These are phyloP conservation scores for Plectosphaerella cucumerina DNA, from an alignment of 2,329 filamentous ascomycete genomes.

Conservation along the genomic window DNA sequence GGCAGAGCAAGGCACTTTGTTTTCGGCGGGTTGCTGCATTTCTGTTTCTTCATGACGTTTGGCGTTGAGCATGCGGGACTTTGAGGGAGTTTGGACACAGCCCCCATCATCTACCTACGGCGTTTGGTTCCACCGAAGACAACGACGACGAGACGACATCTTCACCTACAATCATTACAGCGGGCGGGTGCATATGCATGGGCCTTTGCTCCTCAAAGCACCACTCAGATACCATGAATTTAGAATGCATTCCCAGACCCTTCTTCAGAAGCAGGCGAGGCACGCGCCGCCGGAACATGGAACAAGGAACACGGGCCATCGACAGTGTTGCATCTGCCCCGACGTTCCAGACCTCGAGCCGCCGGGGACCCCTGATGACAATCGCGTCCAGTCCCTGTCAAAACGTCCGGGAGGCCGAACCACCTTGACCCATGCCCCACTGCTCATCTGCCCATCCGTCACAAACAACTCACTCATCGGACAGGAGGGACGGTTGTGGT, in stretches of 20 bases:
- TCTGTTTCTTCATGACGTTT: slow-evolving; percentile 2
- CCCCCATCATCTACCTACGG: not conserved
- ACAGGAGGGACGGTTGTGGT: too few relatives aligned
- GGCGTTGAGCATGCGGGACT: not conserved
- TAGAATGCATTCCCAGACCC: too few relatives aligned
- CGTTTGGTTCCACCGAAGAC: not conserved
- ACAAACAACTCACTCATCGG: too few relatives aligned
- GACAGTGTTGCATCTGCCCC: not conserved
- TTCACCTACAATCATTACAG: too few relatives aligned
- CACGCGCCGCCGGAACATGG: too few relatives aligned
- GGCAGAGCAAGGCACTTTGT: too few relatives aligned
- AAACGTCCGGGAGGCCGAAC: not conserved
- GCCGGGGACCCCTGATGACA: not conserved
- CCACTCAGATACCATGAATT: not conserved
- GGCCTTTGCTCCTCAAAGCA: too few relatives aligned
- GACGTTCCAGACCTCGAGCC: not conserved
- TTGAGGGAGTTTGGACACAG: too few relatives aligned
- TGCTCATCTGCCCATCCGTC: slow-evolving; percentile 2
- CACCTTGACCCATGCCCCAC: not conserved
- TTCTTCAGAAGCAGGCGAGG: too few relatives aligned
- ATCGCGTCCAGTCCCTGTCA: not conserved
- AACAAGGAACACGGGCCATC: too few relatives aligned
- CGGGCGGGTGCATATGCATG: too few relatives aligned
- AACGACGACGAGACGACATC: not conserved
- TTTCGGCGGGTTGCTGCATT: too few relatives aligned